Evolutionary conservation across 2,329 filamentous ascomycete genomes (phyloP).

Genomic region (Neopestalotiopsis rosae): DNA sequence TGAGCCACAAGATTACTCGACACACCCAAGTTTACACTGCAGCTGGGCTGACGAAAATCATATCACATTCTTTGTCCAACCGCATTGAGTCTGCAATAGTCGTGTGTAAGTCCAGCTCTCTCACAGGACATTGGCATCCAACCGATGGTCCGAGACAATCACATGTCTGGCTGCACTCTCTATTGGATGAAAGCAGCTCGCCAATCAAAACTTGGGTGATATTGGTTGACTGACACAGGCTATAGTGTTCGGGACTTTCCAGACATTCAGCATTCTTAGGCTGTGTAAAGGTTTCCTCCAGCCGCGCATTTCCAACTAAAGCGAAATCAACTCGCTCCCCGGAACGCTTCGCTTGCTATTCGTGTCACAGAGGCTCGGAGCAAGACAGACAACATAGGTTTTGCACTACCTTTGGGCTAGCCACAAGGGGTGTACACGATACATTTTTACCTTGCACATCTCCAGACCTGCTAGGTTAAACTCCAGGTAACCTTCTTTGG

Average conservation of each 20-base stretch:
- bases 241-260: constrained; percentile 7
- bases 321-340: background rate
- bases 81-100: constrained; percentile 13
- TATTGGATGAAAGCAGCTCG: background rate
- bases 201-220: background rate
- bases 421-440: too few species aligned
- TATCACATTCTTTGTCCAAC: constrained; percentile 20
- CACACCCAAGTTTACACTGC: background rate
- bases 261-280: background rate
- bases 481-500: background rate
- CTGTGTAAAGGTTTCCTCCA: background rate
- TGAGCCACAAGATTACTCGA: background rate
- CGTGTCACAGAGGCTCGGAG: background rate
- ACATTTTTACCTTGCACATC: background rate
- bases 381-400: too few species aligned
- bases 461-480: background rate
- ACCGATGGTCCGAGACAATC: background rate
- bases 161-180: background rate
- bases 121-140: background rate
- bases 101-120: constrained; percentile 10
- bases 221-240: constrained; percentile 7
- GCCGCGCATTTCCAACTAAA: background rate
- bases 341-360: background rate
- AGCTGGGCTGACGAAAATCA: constrained; percentile 5
- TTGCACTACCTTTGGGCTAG: too few species aligned